Conservation (phyloP, 208 protist species). For the Crithidia bombi region DNA sequence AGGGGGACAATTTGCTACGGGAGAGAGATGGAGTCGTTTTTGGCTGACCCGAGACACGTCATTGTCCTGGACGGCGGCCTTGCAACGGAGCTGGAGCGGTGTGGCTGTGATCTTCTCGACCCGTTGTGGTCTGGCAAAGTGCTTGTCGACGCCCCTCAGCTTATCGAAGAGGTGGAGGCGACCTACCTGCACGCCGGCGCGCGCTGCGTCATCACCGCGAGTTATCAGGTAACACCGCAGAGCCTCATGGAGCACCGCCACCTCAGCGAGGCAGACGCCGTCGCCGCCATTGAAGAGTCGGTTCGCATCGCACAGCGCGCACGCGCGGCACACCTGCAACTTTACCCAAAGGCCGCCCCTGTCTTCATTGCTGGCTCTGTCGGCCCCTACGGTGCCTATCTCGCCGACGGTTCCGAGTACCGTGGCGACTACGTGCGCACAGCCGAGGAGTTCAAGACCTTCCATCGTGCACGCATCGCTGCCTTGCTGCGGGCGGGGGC, state of each 20-base stretch:
- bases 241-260: constrained; percentile 46
- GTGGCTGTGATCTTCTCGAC: constrained; percentile 50
- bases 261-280: constrained; percentile 35
- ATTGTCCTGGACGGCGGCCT: constrained; percentile 66
- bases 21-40: constrained; percentile 33
- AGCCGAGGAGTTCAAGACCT: constrained; percentile 41
- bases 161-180: constrained; percentile 41
- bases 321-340: constrained; percentile 16
- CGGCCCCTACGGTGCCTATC: constrained; percentile 70
- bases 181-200: constrained; percentile 49
- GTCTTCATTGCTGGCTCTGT: constrained; percentile 69
- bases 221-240: constrained; percentile 61
- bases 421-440: constrained; percentile 47
- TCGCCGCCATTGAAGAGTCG: constrained; percentile 39
- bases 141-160: constrained; percentile 43
- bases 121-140: constrained; percentile 72
- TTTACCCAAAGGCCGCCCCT: constrained; percentile 11
- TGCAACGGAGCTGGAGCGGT: constrained; percentile 58
- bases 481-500: constrained; percentile 49
- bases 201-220: constrained; percentile 67
- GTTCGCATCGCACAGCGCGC: constrained; percentile 45
- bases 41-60: constrained; percentile 35
- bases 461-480: constrained; percentile 58
- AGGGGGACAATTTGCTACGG: too few relatives aligned
- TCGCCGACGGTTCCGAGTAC: constrained; percentile 69